Conservation (phyloP, 306 rosid genomes). For the Rosa lucieae region DNA sequence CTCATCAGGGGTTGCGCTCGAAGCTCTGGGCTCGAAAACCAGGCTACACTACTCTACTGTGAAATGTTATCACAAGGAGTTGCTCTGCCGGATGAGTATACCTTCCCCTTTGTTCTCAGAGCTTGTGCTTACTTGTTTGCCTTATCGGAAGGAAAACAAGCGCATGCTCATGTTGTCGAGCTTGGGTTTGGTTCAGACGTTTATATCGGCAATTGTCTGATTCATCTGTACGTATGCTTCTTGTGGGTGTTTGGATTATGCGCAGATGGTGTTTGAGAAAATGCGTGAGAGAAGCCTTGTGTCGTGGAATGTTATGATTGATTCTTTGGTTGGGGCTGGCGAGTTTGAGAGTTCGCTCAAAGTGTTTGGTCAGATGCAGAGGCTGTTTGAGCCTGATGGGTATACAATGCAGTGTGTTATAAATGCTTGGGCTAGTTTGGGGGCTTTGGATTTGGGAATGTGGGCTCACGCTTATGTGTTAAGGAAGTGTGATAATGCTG, state of each 20-base stretch:
- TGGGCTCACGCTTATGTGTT: slow-evolving; percentile 76
- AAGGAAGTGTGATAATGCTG: slow-evolving; percentile 34
- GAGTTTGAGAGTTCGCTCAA: slow-evolving; percentile 50
- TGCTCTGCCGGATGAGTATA: slow-evolving; percentile 53
- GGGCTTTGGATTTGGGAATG: slow-evolving; percentile 67
- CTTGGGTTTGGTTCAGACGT: slow-evolving; percentile 60
- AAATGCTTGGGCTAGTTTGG: slow-evolving; percentile 70
- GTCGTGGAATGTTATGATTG: slow-evolving; percentile 80
- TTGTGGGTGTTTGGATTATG: slow-evolving; percentile 59
- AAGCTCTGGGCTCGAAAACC: slow-evolving; percentile 37
- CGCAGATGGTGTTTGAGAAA: slow-evolving; percentile 47
- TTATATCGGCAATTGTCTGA: slow-evolving; percentile 64
- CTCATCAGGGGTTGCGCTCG: slow-evolving; percentile 68
- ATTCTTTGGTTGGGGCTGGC: slow-evolving; percentile 50
- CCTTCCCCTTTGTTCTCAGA: slow-evolving; percentile 55
- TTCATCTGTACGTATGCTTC: slow-evolving; percentile 62
- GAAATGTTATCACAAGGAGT: slow-evolving; percentile 46
- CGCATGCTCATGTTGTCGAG: slow-evolving; percentile 59
- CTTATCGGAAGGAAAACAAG: slow-evolving; percentile 65
- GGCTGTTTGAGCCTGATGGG: slow-evolving; percentile 57
- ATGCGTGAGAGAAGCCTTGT: slow-evolving; percentile 63
- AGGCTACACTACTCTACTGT: slow-evolving; percentile 45
- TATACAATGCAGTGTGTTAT: slow-evolving; percentile 78
- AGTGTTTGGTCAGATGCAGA: slow-evolving; percentile 61
- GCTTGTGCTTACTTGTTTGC: slow-evolving; percentile 69